phyloP scores from a whole-genome alignment of 2,329 filamentous ascomycete species.

The Phialophora verrucosa region DNA sequence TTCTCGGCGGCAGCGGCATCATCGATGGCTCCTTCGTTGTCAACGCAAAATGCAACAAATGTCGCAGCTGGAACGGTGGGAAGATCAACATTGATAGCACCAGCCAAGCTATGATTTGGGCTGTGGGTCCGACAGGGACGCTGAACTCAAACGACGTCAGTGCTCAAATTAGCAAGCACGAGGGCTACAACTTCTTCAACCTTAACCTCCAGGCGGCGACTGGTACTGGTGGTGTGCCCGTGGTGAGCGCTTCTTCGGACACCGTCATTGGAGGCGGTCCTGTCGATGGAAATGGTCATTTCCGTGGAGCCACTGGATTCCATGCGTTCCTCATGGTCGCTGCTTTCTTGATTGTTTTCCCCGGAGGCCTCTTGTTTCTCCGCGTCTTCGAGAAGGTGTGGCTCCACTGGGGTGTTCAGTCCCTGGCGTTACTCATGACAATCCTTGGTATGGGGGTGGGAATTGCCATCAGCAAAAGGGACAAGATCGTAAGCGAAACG shows the following conservation, averaged over 20 bases:
- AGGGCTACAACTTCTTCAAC: constrained; percentile 60
- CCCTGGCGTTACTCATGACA: constrained; percentile 55
- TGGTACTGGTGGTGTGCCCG: constrained; percentile 53
- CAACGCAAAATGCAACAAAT: constrained; percentile 61
- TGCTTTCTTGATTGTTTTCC: constrained; percentile 62
- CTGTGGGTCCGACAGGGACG: constrained; percentile 57
- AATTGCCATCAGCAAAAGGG: constrained; percentile 58
- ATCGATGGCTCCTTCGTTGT: constrained; percentile 52
- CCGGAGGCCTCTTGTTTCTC: constrained; percentile 61
- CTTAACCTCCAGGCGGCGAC: constrained; percentile 62
- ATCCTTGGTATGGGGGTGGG: constrained; percentile 60
- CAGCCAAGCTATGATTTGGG: constrained; percentile 61
- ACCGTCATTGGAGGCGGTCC: constrained; percentile 47
- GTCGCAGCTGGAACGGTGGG: constrained; percentile 58
- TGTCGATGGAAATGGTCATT: constrained; percentile 3
- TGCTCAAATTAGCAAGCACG: constrained; percentile 59
- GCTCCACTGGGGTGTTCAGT: constrained; percentile 63
- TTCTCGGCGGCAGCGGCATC: constrained; percentile 58
- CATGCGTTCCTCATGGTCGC: constrained; percentile 61
- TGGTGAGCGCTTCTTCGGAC: constrained; percentile 39
- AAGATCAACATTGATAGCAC: constrained; percentile 58
- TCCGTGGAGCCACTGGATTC: constrained; percentile 34
- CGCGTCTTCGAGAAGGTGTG: constrained; percentile 58
- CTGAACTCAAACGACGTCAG: constrained; percentile 50
- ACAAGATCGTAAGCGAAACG: constrained; percentile 59